These are phyloP conservation scores for Oryza coarctata DNA, from an alignment of 176 grass and related monocot species.

Conservation along the genomic window DNA sequence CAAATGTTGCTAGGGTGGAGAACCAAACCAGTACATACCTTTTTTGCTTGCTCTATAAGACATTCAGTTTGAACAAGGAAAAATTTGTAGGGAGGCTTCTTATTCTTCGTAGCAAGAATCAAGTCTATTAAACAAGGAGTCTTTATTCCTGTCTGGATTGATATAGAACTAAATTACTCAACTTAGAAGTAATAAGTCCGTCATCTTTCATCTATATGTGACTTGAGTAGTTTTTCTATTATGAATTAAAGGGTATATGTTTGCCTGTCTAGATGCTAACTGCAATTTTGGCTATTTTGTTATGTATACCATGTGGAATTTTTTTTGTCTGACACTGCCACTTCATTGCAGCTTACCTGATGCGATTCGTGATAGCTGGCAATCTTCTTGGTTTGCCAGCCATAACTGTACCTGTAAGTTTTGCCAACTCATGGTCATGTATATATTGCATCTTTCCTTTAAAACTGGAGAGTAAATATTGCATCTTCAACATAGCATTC, in stretches of 20 bases:
- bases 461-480: not conserved
- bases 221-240: not conserved
- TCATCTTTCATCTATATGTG: not conserved
- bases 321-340: slow-evolving; percentile 6
- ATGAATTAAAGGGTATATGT: not conserved
- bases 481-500: not conserved
- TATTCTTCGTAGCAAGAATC: not conserved
- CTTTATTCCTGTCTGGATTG: slow-evolving; percentile 14
- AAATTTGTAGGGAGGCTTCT: not conserved
- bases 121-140: not conserved
- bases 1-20: not conserved
- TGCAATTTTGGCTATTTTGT: not conserved
- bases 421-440: not conserved
- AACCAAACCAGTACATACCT: not conserved
- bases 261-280: not conserved
- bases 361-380: slow-evolving; percentile 77
- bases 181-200: not conserved
- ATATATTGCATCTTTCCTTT: slow-evolving; percentile 20
- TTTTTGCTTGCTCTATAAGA: not conserved
- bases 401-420: slow-evolving; percentile 90
- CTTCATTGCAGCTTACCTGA: slow-evolving; percentile 63
- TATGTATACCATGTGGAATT: not conserved
- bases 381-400: slow-evolving; percentile 97
- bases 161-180: not conserved
- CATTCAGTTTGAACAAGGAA: not conserved